Percentiles rank a stretch among this genome's conserved stretches.
Evolutionary conservation across 257 asterid genomes (phyloP).

Genomic region (Buddleja alternifolia): DNA sequence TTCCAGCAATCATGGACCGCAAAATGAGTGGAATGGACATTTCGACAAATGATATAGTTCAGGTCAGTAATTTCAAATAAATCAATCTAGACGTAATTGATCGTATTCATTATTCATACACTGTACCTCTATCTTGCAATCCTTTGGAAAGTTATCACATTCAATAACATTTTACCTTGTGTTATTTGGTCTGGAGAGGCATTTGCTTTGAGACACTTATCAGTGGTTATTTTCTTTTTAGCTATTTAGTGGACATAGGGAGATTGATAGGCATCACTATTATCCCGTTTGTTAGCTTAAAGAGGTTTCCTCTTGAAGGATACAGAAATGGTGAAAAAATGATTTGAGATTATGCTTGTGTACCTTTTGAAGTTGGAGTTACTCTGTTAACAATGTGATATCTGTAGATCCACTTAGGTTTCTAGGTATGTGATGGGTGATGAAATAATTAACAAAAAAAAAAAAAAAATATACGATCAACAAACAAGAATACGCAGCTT

Average conservation of each 20-base stretch:
- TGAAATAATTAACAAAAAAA: too few species aligned
- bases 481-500: too few species aligned
- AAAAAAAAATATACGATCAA: too few species aligned
- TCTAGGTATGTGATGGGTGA: constrained; percentile 24
- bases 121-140: constrained; percentile 21
- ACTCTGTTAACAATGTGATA: constrained; percentile 8
- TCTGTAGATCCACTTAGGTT: neutral
- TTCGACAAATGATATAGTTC: constrained; percentile 70
- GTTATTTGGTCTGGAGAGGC: constrained; percentile 7
- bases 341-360: neutral
- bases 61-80: constrained; percentile 53
- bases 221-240: neutral
- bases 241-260: constrained; percentile 16
- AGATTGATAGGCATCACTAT: neutral
- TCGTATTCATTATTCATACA: constrained; percentile 6
- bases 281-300: constrained; percentile 17
- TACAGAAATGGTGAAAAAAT: neutral
- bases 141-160: neutral
- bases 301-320: constrained; percentile 15
- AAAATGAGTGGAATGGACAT: constrained; percentile 83
- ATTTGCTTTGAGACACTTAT: constrained; percentile 21
- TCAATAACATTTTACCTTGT: constrained; percentile 13
- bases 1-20: constrained; percentile 85
- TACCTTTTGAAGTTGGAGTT: constrained; percentile 9
- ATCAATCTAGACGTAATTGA: constrained; percentile 12